Conservation (phyloP, 2,329 filamentous ascomycete genomes). For the Aspergillus uvarum region DNA sequence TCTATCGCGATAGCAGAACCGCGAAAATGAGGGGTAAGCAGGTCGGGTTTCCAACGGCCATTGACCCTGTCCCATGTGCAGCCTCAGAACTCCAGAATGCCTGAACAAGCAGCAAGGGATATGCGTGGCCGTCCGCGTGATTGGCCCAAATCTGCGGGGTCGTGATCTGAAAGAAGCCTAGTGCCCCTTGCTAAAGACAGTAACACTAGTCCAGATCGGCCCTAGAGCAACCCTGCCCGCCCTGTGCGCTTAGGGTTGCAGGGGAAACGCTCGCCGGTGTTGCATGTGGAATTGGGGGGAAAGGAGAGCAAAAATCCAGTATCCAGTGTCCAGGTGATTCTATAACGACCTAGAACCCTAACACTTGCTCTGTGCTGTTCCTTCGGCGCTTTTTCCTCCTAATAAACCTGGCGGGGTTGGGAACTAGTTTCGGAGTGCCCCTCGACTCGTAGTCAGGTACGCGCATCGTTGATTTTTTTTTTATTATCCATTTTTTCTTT, state of each 20-base stretch:
- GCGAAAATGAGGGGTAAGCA: background rate
- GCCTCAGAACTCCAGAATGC: background rate
- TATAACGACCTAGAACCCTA: background rate
- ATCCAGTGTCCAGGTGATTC: background rate
- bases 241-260: slow-evolving; percentile 11
- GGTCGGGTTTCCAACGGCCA: background rate
- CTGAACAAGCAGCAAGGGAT: slow-evolving; percentile 9
- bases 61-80: slow-evolving; percentile 4
- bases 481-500: too few species aligned
- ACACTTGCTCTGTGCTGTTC: background rate
- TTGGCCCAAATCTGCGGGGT: slow-evolving; percentile 21
- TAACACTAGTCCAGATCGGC: background rate
- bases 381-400: background rate
- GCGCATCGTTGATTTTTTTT: background rate
- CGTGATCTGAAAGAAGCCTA: slow-evolving; percentile 3
- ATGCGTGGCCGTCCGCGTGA: background rate
- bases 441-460: background rate
- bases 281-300: background rate
- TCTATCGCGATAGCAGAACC: background rate
- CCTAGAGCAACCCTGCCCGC: background rate
- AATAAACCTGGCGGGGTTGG: background rate
- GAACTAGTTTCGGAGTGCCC: background rate
- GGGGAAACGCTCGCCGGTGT: slow-evolving; percentile 6
- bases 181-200: slow-evolving; percentile 3
- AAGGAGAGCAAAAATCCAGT: too few species aligned